phyloP scores from a whole-genome alignment of 2,329 filamentous ascomycete species.

The Xylariales sp. region DNA sequence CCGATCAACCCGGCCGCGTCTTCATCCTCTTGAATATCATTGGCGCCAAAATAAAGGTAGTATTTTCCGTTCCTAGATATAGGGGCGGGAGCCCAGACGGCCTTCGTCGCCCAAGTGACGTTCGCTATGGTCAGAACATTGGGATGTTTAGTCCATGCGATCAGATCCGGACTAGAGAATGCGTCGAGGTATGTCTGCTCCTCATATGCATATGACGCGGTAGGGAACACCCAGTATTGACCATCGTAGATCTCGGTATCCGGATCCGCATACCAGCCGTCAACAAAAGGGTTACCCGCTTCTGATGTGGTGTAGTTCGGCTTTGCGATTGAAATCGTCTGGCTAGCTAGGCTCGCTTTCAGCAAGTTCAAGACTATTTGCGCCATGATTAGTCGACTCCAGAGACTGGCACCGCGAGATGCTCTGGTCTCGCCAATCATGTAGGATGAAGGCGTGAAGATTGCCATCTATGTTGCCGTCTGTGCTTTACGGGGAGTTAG shows the following conservation, averaged over 20 bases:
- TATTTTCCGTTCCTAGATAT: constrained; percentile 38
- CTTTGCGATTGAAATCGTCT: not conserved
- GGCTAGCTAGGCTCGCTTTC: not conserved
- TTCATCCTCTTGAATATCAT: constrained; percentile 36
- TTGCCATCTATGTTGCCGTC: too few species aligned
- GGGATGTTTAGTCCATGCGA: constrained; percentile 43
- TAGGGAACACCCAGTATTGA: constrained; percentile 45
- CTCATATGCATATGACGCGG: constrained; percentile 38
- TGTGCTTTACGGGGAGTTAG: too few species aligned
- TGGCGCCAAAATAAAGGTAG: constrained; percentile 47
- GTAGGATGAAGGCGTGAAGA: too few species aligned
- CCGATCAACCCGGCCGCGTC: constrained; percentile 24
- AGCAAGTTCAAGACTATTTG: not conserved
- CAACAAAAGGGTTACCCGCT: constrained; percentile 42
- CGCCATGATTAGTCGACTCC: not conserved
- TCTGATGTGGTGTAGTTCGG: constrained; percentile 35
- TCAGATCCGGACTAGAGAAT: constrained; percentile 43
- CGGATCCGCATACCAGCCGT: constrained; percentile 47
- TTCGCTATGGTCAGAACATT: constrained; percentile 35
- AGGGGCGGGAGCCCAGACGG: constrained; percentile 44
- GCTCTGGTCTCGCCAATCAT: too few species aligned
- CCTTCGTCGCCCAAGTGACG: constrained; percentile 39
- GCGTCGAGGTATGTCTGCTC: constrained; percentile 46
- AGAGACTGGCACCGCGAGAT: too few species aligned
- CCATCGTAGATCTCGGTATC: constrained; percentile 41